phyloP scores from a whole-genome alignment of 441 rosid species.

The Macaranga tanarius region DNA sequence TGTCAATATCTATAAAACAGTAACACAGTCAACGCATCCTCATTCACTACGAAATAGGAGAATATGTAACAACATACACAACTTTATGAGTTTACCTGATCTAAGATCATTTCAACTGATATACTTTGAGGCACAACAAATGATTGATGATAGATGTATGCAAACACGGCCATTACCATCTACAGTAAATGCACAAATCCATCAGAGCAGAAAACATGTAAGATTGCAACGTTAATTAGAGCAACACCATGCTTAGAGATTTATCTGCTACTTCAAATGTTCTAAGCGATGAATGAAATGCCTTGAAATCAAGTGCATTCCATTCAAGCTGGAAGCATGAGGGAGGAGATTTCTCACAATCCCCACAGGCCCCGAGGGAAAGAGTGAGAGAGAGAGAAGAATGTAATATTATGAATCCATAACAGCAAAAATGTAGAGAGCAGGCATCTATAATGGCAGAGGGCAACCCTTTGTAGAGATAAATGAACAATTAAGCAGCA shows the following conservation, averaged over 20 bases:
- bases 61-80: background rate
- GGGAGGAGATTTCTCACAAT: background rate
- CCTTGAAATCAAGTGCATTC: background rate
- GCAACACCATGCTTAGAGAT: background rate
- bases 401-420: background rate
- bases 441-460: background rate
- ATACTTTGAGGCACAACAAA: conserved; percentile 56
- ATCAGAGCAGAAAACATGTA: background rate
- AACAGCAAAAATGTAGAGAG: background rate
- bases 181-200: conserved; percentile 24
- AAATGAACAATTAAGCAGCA: background rate
- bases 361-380: background rate
- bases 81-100: conserved; percentile 47
- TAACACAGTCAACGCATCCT: background rate
- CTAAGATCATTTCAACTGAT: conserved; percentile 66
- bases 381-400: background rate
- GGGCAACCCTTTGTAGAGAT: background rate
- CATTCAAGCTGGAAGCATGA: background rate
- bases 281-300: background rate
- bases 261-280: background rate
- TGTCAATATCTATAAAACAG: conserved; percentile 47
- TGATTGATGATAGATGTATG: conserved; percentile 86
- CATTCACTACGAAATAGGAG: background rate
- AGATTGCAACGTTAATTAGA: background rate
- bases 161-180: conserved; percentile 99